Base-by-base conservation (phyloP, 2,329 filamentous ascomycete genomes). In the Aureobasidium sp. region DNA sequence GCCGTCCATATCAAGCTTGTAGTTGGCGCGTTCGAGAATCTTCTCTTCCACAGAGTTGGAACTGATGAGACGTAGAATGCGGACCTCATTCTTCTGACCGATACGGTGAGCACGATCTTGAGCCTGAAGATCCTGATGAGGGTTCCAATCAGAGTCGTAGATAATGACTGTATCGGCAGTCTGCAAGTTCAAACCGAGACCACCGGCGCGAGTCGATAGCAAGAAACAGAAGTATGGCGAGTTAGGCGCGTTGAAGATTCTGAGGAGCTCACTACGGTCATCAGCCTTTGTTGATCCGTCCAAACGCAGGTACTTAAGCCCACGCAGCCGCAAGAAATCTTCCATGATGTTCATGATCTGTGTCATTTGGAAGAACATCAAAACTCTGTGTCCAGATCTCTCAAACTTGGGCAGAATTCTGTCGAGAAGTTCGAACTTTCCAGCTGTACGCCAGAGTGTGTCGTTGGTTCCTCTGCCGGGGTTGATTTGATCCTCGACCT, bases 331-430 rank as follows among this genome's bases (percentile, higher is more conserved):
- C 65, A 99, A 77, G 74, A 96, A 99, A 73, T 99, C 94, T 69
- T 99, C 94, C 94, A 99, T 97, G 71, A 99, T 99, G 76, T 99
- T 96, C 94, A 99, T 99, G 73, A 99, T 99, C 64, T 96, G 92
- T 4, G 94, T 99, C 94, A 99, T 99, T 75, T 99, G 94, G 82
- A 99, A 99, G 83, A 99, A 99, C 89, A 99, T 97, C 74, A 99
- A 81, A 32, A 97, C 91, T 75, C 94, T 89, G 84, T 99, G 94
- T 16, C 91, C 91, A 1, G 90, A 92, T 3, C 83, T 86, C 68
- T 90, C 85, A 75, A 99, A 97, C 77, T 99, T 99, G 50, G 94
- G 94, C 65, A 99, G 75, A 64, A 99, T 82, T 57, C 94, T 84
- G 73, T 99, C 94, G 30, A 99, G 81, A 34, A 99, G 81, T 77